phyloP scores from a whole-genome alignment of 2,329 filamentous ascomycete genomes.

The Colletotrichum paranaense region DNA sequence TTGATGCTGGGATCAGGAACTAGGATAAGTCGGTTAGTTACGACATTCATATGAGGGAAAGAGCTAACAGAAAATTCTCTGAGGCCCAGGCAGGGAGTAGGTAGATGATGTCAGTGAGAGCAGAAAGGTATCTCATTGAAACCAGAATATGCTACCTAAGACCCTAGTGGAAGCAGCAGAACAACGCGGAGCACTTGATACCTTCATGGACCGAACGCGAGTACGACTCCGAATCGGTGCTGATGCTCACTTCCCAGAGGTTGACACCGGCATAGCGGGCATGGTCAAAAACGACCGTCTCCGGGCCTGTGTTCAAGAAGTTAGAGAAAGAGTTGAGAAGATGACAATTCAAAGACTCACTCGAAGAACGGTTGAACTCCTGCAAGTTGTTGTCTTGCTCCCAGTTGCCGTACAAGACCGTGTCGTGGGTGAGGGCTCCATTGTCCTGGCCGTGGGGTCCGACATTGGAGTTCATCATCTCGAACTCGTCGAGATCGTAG shows the following conservation, averaged over 20 bases:
- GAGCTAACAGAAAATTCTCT: neutral
- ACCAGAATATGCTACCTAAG: neutral
- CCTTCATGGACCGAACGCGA: conserved; percentile 1
- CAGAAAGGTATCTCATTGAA: neutral
- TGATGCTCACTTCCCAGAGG: neutral
- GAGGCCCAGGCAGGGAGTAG: neutral
- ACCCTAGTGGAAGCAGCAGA: neutral
- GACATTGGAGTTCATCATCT: conserved; percentile 23
- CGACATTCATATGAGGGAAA: no score
- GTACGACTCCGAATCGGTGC: conserved; percentile 12
- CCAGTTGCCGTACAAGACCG: conserved; percentile 31
- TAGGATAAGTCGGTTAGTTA: neutral
- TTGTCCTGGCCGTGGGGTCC: conserved; percentile 2
- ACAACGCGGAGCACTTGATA: neutral
- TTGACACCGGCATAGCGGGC: neutral
- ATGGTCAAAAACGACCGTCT: conserved; percentile 10
- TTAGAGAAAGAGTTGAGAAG: neutral
- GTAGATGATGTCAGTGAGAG: neutral
- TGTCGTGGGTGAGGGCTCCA: neutral
- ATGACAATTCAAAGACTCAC: neutral
- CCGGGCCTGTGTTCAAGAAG: conserved; percentile 8
- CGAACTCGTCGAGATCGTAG: neutral
- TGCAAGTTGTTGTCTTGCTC: conserved; percentile 33
- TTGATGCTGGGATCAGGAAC: neutral
- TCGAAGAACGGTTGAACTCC: conserved; percentile 18